These are phyloP conservation scores for Erythrophleum ivorense DNA, from an alignment of 331 rosid species.

Conservation along the genomic window DNA sequence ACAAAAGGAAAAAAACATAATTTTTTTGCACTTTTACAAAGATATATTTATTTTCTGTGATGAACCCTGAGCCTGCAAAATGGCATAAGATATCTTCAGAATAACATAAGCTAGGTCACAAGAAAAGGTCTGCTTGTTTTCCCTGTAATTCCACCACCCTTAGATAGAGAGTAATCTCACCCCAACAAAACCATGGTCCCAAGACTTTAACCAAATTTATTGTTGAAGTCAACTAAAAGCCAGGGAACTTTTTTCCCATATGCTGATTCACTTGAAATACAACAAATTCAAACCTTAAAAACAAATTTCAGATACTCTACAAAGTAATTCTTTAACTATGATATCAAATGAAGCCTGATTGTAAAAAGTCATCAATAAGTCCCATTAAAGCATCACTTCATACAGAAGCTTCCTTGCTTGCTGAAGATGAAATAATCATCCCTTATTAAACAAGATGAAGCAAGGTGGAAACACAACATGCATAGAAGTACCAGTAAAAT, in stretches of 20 bases:
- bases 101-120: background rate
- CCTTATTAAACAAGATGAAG: conserved; percentile 27
- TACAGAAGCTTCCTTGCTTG: conserved; percentile 24
- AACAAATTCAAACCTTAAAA: background rate
- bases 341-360: background rate
- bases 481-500: background rate
- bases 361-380: background rate
- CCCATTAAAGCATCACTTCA: background rate
- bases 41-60: background rate
- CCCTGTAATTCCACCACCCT: background rate
- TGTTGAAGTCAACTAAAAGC: background rate
- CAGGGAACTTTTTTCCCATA: background rate
- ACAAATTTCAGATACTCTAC: background rate
- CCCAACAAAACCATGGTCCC: background rate
- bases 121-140: background rate
- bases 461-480: background rate
- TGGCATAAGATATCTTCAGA: background rate
- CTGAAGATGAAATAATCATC: conserved; percentile 33
- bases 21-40: background rate
- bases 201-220: background rate
- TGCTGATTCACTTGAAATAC: background rate
- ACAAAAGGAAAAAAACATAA: background rate
- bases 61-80: background rate
- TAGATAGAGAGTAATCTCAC: background rate
- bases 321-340: background rate